These are phyloP conservation scores for Hanseniaspora lindneri DNA, from an alignment of 805 yeast genomes.

Conservation along the genomic window DNA sequence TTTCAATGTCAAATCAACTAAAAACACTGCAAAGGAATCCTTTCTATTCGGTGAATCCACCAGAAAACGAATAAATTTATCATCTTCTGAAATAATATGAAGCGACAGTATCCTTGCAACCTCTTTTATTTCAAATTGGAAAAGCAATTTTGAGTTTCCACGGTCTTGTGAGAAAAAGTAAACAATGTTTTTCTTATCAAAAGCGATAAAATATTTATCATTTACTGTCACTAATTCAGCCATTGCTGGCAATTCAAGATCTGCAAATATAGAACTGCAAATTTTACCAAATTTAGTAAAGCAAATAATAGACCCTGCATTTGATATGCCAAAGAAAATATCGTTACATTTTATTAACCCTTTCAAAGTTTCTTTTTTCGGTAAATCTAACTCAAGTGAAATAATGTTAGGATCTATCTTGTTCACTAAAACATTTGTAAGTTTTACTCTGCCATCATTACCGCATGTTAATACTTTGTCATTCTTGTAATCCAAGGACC, in stretches of 20 bases:
- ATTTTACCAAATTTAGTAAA: not conserved
- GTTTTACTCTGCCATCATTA: conserved; percentile 73
- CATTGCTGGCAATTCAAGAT: no score
- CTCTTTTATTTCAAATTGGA: not conserved
- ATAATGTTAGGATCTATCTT: not conserved
- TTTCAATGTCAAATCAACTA: not conserved
- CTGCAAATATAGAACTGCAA: no score
- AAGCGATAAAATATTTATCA: not conserved
- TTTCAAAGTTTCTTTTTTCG: conserved; percentile 2
- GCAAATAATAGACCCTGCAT: not conserved
- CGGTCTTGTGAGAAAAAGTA: not conserved
- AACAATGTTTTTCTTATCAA: conserved; percentile 1
- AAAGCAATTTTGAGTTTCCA: not conserved
- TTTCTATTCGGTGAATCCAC: conserved; percentile 9
- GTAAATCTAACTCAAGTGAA: not conserved
- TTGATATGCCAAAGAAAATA: not conserved
- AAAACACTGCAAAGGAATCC: not conserved
- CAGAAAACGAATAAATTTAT: not conserved
- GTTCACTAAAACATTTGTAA: conserved; percentile 40
- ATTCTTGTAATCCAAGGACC: conserved; percentile 59
- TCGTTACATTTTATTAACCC: conserved; percentile 1
- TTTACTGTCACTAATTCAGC: not conserved
- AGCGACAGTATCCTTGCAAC: not conserved
- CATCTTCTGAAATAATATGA: not conserved
- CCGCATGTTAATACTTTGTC: conserved; percentile 60